Percentiles rank a stretch among this genome's conserved stretches.
Conservation (phyloP, 1,284 basidiomycete species). For the Tilletiaria anomala region DNA sequence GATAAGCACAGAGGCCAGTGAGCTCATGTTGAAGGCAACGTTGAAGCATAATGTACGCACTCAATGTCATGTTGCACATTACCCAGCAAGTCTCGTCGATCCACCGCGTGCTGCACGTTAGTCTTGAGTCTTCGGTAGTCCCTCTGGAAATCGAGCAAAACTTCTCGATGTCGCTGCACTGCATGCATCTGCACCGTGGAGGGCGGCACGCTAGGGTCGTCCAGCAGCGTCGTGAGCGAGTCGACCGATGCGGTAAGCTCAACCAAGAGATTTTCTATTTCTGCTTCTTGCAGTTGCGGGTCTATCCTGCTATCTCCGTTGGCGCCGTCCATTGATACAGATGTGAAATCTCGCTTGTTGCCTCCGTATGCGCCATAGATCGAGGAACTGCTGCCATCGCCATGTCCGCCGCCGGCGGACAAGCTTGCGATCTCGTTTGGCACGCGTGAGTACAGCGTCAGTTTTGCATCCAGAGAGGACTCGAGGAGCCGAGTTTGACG, state of each 20-base stretch:
- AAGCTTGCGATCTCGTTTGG: slow-evolving; percentile 56
- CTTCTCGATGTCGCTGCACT: slow-evolving; percentile 75
- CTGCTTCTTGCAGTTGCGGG: slow-evolving; percentile 49
- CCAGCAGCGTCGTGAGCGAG: slow-evolving; percentile 52
- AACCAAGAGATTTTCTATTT: slow-evolving; percentile 62
- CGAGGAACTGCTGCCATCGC: slow-evolving; percentile 29
- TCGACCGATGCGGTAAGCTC: slow-evolving; percentile 17
- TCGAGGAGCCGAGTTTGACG: slow-evolving; percentile 79
- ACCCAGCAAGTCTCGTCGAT: slow-evolving; percentile 69
- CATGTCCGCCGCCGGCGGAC: no score
- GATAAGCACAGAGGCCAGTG: no score
- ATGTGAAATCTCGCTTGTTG: no score
- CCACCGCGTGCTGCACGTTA: slow-evolving; percentile 58
- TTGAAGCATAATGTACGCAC: no score
- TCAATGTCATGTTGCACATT: slow-evolving; percentile 92
- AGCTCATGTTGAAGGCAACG: no score
- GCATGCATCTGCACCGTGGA: slow-evolving; percentile 73
- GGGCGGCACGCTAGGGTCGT: slow-evolving; percentile 58
- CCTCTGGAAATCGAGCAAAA: slow-evolving; percentile 69
- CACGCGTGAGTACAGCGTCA: slow-evolving; percentile 73
- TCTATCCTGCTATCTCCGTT: slow-evolving; percentile 14
- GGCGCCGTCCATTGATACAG: no score
- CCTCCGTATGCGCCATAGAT: background rate
- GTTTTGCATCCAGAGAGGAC: slow-evolving; percentile 73
- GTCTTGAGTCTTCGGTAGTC: slow-evolving; percentile 44